Percentiles rank a stretch among this genome's conserved stretches.
Evolutionary conservation across 2,329 filamentous ascomycete genomes (phyloP).

Genomic region (Triangularia verruculosa): DNA sequence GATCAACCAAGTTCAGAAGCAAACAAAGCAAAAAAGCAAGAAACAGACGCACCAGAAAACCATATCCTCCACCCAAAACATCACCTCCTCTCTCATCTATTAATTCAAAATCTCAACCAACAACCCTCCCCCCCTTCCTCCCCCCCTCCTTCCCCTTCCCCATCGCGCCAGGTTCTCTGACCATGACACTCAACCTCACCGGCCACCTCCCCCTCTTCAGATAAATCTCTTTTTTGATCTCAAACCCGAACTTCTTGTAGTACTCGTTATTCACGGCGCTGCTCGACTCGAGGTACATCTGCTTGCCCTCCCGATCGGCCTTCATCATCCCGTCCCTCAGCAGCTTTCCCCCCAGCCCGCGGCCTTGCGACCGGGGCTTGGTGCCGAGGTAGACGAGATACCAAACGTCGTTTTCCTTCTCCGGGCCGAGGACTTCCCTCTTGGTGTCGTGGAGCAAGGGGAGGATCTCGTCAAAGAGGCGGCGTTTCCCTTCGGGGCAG

Average conservation of each 20-base stretch:
- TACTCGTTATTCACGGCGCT: constrained; percentile 65
- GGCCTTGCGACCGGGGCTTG: constrained; percentile 64
- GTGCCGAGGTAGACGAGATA: constrained; percentile 84
- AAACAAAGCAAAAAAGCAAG: background rate
- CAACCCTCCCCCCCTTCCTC: constrained; percentile 2
- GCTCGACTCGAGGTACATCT: constrained; percentile 78
- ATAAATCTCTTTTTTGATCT: constrained; percentile 59
- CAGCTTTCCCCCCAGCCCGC: constrained; percentile 69
- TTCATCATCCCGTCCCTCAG: constrained; percentile 65
- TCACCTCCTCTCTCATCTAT: background rate
- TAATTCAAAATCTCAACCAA: background rate
- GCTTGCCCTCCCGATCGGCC: constrained; percentile 65
- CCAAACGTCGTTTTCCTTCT: constrained; percentile 65
- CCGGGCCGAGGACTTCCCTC: constrained; percentile 59
- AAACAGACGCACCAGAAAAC: constrained; percentile 3
- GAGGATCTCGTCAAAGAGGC: constrained; percentile 75
- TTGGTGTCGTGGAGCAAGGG: constrained; percentile 73
- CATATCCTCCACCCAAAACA: background rate
- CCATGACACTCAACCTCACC: constrained; percentile 75
- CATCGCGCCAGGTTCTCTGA: constrained; percentile 62
- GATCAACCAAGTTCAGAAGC: constrained; percentile 4
- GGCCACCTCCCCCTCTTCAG: constrained; percentile 56
- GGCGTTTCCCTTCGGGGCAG: constrained; percentile 65
- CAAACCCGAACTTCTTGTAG: constrained; percentile 75
- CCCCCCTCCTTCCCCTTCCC: background rate